These are phyloP conservation scores for Calonectria henricotiae DNA, from an alignment of 2,329 filamentous ascomycete genomes.

Conservation along the genomic window DNA sequence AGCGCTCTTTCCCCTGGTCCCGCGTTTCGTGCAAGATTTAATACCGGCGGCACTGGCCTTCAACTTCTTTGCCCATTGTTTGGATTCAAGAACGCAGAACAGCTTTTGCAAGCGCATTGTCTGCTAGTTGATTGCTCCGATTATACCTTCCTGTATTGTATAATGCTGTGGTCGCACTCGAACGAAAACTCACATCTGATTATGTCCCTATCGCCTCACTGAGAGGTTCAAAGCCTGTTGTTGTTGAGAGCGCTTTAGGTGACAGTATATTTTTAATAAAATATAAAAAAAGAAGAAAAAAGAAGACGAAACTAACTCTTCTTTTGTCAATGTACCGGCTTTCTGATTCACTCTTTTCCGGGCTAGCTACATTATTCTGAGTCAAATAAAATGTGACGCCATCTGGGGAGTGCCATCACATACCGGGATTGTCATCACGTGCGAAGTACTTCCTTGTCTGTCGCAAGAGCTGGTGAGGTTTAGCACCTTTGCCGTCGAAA, in stretches of 20 bases:
- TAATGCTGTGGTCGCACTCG: background rate
- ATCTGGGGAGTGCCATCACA: slow-evolving; percentile 9
- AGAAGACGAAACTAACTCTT: background rate
- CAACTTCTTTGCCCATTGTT: too few species aligned
- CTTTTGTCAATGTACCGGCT: slow-evolving; percentile 3
- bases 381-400: slow-evolving; percentile 31
- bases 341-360: slow-evolving; percentile 15
- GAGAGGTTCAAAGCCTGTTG: background rate
- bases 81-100: too few species aligned
- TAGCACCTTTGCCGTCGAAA: too few species aligned
- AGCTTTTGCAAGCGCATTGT: background rate
- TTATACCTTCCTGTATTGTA: background rate
- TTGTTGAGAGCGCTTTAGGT: background rate
- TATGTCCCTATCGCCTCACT: background rate
- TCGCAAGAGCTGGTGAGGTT: background rate
- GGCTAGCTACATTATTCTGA: background rate
- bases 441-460: background rate
- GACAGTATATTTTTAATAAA: slow-evolving; percentile 2
- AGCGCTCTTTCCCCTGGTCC: background rate
- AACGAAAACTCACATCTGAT: background rate
- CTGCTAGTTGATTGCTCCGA: background rate
- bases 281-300: slow-evolving; percentile 9
- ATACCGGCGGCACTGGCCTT: too few species aligned
- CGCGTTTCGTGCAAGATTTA: background rate
- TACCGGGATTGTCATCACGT: slow-evolving; percentile 17